Evolutionary conservation across 345 rosid genomes (phyloP), one percentile per base, ranked within the genome.

Genomic region (Iberis pinnata): DNA sequence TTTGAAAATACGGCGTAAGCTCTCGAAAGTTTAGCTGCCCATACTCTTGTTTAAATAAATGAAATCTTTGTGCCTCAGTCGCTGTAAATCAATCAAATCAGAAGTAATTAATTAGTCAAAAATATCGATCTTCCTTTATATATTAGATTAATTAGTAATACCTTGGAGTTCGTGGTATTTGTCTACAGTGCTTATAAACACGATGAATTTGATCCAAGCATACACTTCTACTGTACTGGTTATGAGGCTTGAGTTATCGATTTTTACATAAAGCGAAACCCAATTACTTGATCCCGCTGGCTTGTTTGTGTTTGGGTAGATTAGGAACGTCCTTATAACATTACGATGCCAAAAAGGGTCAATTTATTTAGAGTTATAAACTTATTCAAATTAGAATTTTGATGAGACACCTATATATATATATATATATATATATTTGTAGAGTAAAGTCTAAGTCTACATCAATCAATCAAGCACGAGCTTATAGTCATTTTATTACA

Each of bases 191-290:
- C 55, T 54, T 45, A 19, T 63, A 39, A 54, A 63, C 14, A 24
- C 32, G 9, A 63, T 18, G 55, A 63, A 63, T 29, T 38, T 63
- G 35, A 63, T 46, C 55, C 54, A 61, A 27, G 68, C 68, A 15
- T 54, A 63, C 26, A 63, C 68, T 38, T 63, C 61, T 31, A 6
- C 6, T 29, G 55, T 48, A 48, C 46, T 29, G 33, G 24, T 14
- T 16, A 63, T 54, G 48, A 63, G 61, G 42, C 12, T 63, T 54
- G 68, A 54, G 61, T 63, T 63, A 38, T 63, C 55, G 0, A 63
- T 8, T 46, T 19, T 63, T 12, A 55, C 49, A 31, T 46, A 63
- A 17, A 53, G n/a, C 18, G 61, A 63, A 46, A 63, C 55, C 12
- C 0, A 53, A 11, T 42, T 55, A 63, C 42, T 42, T 2, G 55